Percentiles rank a stretch among this genome's conserved stretches.
phyloP scores from a whole-genome alignment of 2,329 filamentous ascomycete species.

The Alternaria sp. region DNA sequence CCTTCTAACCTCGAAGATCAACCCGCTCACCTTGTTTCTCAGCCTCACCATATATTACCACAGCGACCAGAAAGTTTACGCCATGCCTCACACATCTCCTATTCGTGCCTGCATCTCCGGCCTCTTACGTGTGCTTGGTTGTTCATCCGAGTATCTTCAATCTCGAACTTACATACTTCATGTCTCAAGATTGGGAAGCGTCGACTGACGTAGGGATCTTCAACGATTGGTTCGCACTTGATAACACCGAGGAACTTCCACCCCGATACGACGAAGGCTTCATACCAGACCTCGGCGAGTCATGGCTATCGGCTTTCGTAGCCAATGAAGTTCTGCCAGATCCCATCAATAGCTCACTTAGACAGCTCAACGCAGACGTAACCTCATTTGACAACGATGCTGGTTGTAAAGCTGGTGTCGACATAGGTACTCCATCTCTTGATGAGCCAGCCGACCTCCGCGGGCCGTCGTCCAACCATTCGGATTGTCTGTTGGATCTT shows the following conservation, averaged over 20 bases:
- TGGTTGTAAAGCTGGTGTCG: no score
- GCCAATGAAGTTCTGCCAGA: no score
- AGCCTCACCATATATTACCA: constrained; percentile 7
- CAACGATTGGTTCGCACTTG: not conserved
- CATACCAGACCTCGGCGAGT: not conserved
- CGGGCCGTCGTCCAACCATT: rapidly evolving
- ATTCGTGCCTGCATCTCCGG: no score
- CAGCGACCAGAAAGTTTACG: not conserved
- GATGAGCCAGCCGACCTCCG: rapidly evolving
- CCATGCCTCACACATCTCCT: not conserved
- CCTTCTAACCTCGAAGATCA: constrained; percentile 16
- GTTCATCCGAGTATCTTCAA: not conserved
- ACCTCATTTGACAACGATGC: rapidly evolving
- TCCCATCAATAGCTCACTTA: no score
- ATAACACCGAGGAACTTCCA: not conserved
- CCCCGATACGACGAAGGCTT: not conserved
- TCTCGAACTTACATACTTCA: rapidly evolving
- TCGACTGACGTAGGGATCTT: not conserved
- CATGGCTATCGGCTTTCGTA: not conserved
- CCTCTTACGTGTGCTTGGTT: no score
- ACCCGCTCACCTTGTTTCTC: constrained; percentile 11
- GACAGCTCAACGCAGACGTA: no score
- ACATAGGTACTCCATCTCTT: rapidly evolving
- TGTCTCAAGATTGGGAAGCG: not conserved
- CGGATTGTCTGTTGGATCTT: no score